Percentiles rank a stretch among this genome's conserved stretches.
These are phyloP conservation scores for Hypocrella siamensis DNA, from an alignment of 2,329 filamentous ascomycete species.

Conservation along the genomic window DNA sequence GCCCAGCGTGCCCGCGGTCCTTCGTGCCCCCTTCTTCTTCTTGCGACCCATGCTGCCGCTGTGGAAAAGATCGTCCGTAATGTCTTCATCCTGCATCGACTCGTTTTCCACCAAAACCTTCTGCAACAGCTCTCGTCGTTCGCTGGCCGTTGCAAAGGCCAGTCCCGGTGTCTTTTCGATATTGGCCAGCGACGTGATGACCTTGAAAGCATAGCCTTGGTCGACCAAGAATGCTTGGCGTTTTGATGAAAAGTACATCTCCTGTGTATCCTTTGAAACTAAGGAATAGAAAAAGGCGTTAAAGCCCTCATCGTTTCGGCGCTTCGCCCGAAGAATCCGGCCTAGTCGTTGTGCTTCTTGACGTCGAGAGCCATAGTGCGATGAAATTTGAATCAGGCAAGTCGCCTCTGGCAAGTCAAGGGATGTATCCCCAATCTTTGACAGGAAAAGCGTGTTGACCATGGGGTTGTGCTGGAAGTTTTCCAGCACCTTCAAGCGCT, in stretches of 20 bases:
- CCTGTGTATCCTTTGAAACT: slow-evolving; percentile 91
- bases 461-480: slow-evolving; percentile 89
- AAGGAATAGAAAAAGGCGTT: slow-evolving; percentile 98
- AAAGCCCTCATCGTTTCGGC: slow-evolving; percentile 93
- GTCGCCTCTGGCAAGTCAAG: slow-evolving; percentile 93
- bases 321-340: slow-evolving; percentile 84
- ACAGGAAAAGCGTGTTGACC: slow-evolving; percentile 87
- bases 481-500: slow-evolving; percentile 74
- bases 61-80: slow-evolving; percentile 28
- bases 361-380: slow-evolving; percentile 90
- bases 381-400: slow-evolving; percentile 92
- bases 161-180: slow-evolving; percentile 73
- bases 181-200: slow-evolving; percentile 88
- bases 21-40: slow-evolving; percentile 43
- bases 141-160: slow-evolving; percentile 61
- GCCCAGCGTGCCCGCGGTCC: slow-evolving; percentile 72
- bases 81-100: slow-evolving; percentile 55
- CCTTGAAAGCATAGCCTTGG: slow-evolving; percentile 97
- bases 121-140: slow-evolving; percentile 73
- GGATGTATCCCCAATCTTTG: slow-evolving; percentile 97
- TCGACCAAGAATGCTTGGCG: slow-evolving; percentile 94
- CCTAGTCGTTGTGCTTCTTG: slow-evolving; percentile 92
- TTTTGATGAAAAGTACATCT: slow-evolving; percentile 97
- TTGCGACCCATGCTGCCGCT: slow-evolving; percentile 29
- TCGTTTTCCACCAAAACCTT: slow-evolving; percentile 84